Evolutionary conservation across 2,329 filamentous ascomycete genomes (phyloP).

Genomic region (Monilinia aucupariae): DNA sequence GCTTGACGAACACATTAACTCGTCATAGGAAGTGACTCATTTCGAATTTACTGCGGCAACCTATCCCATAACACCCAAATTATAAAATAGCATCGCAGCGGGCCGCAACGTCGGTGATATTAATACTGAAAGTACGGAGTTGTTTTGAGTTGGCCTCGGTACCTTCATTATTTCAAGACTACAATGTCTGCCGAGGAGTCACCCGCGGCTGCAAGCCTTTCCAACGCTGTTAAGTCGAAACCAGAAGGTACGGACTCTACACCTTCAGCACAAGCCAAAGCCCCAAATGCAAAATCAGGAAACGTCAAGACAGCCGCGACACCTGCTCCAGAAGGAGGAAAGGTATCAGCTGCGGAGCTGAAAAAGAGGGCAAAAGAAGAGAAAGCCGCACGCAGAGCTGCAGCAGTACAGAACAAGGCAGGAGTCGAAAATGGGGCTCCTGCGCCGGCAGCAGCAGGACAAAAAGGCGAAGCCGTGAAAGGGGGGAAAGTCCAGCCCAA

Average conservation of each 20-base stretch:
- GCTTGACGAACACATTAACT: neutral
- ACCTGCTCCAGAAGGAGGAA: slow-evolving; percentile 36
- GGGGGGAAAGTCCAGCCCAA: slow-evolving; percentile 39
- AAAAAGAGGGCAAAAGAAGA: slow-evolving; percentile 89
- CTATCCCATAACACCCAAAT: neutral
- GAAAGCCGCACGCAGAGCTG: slow-evolving; percentile 78
- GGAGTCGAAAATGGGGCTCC: slow-evolving; percentile 36
- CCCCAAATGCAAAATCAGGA: slow-evolving; percentile 16
- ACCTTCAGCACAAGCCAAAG: slow-evolving; percentile 14
- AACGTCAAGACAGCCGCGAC: slow-evolving; percentile 17
- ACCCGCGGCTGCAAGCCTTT: slow-evolving; percentile 17
- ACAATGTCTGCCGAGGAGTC: slow-evolving; percentile 25
- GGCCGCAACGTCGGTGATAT: neutral
- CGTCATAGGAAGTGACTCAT: slow-evolving; percentile 14
- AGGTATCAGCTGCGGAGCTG: slow-evolving; percentile 55
- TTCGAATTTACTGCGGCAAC: slow-evolving; percentile 1
- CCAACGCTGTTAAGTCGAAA: slow-evolving; percentile 6
- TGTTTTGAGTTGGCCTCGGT: slow-evolving; percentile 2
- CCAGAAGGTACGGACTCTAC: slow-evolving; percentile 3
- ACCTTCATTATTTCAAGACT: neutral
- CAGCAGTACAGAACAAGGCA: slow-evolving; percentile 52
- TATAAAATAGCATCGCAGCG: neutral
- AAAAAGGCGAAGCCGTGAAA: slow-evolving; percentile 32
- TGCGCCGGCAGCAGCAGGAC: slow-evolving; percentile 19
- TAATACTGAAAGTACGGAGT: neutral